Base-by-base conservation (phyloP, 164 flowering plant genomes). In the Chimonanthus salicifolius region DNA sequence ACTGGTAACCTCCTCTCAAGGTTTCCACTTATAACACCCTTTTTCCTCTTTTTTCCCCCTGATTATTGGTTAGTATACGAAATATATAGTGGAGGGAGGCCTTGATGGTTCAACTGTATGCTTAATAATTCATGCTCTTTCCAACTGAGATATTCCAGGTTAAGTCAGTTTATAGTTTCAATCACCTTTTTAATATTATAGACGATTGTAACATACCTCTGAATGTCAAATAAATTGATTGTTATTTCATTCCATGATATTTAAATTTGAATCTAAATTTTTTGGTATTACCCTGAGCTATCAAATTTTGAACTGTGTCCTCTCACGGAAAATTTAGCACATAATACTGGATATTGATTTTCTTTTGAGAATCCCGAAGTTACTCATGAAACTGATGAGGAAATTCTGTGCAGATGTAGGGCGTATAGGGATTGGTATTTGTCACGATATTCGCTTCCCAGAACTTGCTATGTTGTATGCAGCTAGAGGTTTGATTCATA, bases 401-500 rank as follows among this genome's bases (percentile, higher is more conserved):
- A 43, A 6, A 48, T 18, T 69, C 44, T 5, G 60, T 80, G 72
- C 84, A 84, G 84, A 84, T 48, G 76, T 84, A 48, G 88, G 86
- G 15, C 78, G 80, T 7, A 77, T 84, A 73, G 88, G 86, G 11
- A 74, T 84, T 11, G 87, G 87, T 49, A 84, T 84, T 73, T 86
- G 88, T 74, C 83, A 86, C 67, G 87, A 84, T 72, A 75, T 86
- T 2, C 75, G 81, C 58, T 86, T 84, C 64, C 87, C 76, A 7
- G 88, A 86, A 71, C 80, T 86, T 11, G 85, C 85, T 3, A 78
- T 76, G 78, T 15, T 81, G 11, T 86, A 83, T 67, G 62, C 70
- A 54, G 80, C 75, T 47, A 81, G 82, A 81, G 86, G 88, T 84
- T 67, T 21, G 18, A 5, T 47, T 20, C 47, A 10, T 66, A 47